Base-by-base conservation (phyloP, 1,284 basidiomycete genomes). In the Coniferiporia weirii region DNA sequence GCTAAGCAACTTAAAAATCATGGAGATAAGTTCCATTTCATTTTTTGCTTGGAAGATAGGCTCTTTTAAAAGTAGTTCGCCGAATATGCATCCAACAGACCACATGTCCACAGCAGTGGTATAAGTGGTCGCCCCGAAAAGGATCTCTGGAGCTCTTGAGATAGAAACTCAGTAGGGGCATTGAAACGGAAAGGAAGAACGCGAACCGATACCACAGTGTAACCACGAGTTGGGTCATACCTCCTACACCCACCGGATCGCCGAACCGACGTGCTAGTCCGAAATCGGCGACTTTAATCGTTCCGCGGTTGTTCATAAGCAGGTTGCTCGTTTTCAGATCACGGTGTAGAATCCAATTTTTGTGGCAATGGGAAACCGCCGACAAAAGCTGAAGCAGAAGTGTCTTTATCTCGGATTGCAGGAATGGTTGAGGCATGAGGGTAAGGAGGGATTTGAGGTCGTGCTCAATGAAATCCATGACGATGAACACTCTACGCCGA, bases 381-480 rank as follows among this genome's bases (percentile, higher is more conserved):
- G 92, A 94, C n/a, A 99, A 75, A 4, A 99, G 77, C 72, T 99
- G 97, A 20, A 89, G 73, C 85, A 98, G 85, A 55, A 99, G 77
- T 0, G 95, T 98, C 79, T 99, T 99, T 76, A 98, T 91, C 75
- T 99, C 97, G 40, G 94, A 97, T 71, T 95, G 93, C 32, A 98
- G 76, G 75, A 99, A 99, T 0, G 96, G 94, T 43, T 89, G 84
- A 1, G 93, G 91, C 94, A 98, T 98, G 63, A 92, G 79, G 10
- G 89, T 91, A 57, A 99, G 80, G 53, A 99, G 81, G 1, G 95
- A 92, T 75, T 99, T 99, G 69, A 99, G 86, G 72, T 99, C 96
- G 72, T 99, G 97, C 73, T 99, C 97, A 70, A 99, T 95, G 70
- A 99, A 99, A 69, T 98, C 96, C 95, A 98, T 98, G 35, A 98